phyloP scores from a whole-genome alignment of 1,284 basidiomycete genomes.

The Melampsora americana region DNA sequence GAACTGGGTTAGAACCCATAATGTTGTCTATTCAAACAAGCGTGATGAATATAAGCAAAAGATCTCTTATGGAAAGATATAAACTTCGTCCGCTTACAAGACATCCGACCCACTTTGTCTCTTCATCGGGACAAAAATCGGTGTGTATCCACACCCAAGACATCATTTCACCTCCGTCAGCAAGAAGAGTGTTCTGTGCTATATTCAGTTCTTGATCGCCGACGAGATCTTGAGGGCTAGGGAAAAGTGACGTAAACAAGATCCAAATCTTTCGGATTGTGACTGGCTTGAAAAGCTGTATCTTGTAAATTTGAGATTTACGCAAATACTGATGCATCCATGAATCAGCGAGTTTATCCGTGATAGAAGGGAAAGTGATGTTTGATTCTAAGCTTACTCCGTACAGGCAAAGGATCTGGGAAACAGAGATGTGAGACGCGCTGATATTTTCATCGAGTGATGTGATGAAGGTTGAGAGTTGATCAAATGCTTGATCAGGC shows the following conservation, averaged over 20 bases:
- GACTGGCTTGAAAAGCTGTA: neutral
- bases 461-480: neutral
- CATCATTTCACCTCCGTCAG: neutral
- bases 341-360: neutral
- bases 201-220: neutral
- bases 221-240: neutral
- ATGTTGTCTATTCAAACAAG: neutral
- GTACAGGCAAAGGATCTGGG: constrained; percentile 4
- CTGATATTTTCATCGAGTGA: neutral
- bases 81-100: neutral
- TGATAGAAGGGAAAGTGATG: neutral
- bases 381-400: neutral
- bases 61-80: neutral
- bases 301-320: neutral
- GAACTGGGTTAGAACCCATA: neutral
- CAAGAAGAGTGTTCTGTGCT: neutral
- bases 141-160: neutral
- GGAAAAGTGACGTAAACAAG: neutral
- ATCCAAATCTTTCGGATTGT: constrained; percentile 8
- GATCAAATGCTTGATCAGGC: neutral
- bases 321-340: neutral
- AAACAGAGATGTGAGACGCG: neutral
- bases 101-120: neutral
- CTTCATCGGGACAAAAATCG: neutral
- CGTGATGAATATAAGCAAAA: neutral